Base-by-base conservation (phyloP, 1,284 basidiomycete genomes). In the Austropuccinia psidii region DNA sequence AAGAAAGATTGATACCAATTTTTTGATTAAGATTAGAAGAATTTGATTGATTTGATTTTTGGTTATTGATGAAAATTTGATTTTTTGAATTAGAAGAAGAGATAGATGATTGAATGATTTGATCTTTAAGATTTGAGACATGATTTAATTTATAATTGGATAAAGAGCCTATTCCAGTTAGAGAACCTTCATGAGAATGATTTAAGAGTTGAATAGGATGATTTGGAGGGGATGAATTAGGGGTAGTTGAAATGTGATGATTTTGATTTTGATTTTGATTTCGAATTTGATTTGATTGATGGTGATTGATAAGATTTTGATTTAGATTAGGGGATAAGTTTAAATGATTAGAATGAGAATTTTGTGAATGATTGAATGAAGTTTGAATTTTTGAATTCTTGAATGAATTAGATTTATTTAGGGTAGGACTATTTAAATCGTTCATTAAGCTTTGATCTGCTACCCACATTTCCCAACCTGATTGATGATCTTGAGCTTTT, bases 381-480 rank as follows among this genome's bases (percentile, higher is more conserved):
- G 9, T 24, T n/a, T 1, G 15, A 3, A 19, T 57, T 29, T n/a
- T 24, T 47, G n/a, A 33, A 47, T 3, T 17, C 6, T 37, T 27
- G 27, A 8, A 24, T 33, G 9, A 27, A 27, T 49, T 41, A 13
- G 37, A 24, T 47, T 49, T 35, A 19, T 11, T 41, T 55, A 21
- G 50, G 15, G 27, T 31, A 6, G 13, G 8, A 31, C 41, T 33
- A 31, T 55, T 33, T 9, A 50, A 27, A 4, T 64, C 60, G 24
- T 55, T 73, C 47, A 65, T 64, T 24, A 73, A 54, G 17, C 47
- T 50, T 43, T 73, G 58, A 24, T 73, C 70, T 27, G 70, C 70
- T 19, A 73, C 70, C 70, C 70, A 73, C 21, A 73, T 35, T 57
- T 73, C 70, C 70, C 70, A 73, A n/a, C 70, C 70, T 9, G 33